Percentiles rank a stretch among this genome's conserved stretches.
Evolutionary conservation across 2,329 filamentous ascomycete species (phyloP).

Genomic region (Monosporascus sp.): DNA sequence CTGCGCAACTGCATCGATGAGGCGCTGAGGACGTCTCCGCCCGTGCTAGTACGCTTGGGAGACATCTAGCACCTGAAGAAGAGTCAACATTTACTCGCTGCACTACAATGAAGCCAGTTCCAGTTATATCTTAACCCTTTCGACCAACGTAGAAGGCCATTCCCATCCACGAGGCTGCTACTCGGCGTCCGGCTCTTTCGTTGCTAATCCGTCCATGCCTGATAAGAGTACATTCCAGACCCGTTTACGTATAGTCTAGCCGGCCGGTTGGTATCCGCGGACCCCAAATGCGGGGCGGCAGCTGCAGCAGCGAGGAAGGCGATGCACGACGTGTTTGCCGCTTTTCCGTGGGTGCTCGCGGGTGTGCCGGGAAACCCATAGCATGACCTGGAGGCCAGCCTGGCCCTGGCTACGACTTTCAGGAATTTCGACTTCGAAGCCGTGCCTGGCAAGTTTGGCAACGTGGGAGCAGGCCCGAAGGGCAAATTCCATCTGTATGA

Average conservation of each 20-base stretch:
- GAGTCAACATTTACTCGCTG: conserved; percentile 7
- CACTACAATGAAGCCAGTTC: conserved; percentile 7
- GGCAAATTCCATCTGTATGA: conserved; percentile 12
- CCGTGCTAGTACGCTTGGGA: conserved; percentile 8
- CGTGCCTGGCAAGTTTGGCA: neutral
- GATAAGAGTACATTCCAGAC: conserved; percentile 8
- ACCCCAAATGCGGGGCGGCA: neutral
- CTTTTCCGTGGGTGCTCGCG: conserved; percentile 23
- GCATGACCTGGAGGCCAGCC: conserved; percentile 37
- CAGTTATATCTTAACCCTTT: too few relatives aligned
- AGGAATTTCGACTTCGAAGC: conserved; percentile 32
- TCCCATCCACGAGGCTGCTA: neutral
- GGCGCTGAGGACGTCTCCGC: conserved; percentile 13
- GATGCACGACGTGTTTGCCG: conserved; percentile 28
- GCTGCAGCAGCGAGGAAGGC: conserved; percentile 16
- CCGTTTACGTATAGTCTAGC: conserved; percentile 6
- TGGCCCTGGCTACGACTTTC: conserved; percentile 35
- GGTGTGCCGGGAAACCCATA: conserved; percentile 43
- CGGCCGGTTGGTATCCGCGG: conserved; percentile 7
- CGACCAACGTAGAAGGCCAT: neutral
- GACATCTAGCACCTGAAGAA: conserved; percentile 2
- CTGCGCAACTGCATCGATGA: conserved; percentile 18
- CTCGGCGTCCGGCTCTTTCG: neutral
- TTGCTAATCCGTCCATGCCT: neutral
- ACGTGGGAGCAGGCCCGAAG: conserved; percentile 3